Conservation (phyloP, 164 flowering plant species). For the Cinnamomum micranthum region DNA sequence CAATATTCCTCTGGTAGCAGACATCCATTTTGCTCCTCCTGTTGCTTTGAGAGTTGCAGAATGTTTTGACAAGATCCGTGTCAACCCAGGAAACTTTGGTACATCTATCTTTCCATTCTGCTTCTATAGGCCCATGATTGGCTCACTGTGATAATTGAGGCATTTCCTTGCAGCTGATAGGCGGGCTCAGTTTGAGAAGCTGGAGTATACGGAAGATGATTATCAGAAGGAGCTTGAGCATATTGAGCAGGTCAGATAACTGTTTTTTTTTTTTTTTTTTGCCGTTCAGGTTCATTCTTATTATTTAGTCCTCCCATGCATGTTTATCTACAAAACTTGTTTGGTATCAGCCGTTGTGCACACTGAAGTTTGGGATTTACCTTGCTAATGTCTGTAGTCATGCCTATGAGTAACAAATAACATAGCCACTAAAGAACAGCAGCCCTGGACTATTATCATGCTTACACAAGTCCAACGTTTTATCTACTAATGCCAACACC, state of each 20-base stretch:
- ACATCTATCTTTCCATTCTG: conserved; percentile 2
- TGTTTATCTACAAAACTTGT: not conserved
- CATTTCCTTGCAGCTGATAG: conserved; percentile 76
- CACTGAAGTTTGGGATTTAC: not conserved
- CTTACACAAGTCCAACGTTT: not conserved
- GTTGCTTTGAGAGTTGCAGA: conserved; percentile 94
- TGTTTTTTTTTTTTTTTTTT: not conserved
- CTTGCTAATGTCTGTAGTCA: not conserved
- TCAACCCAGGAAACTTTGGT: conserved; percentile 99
- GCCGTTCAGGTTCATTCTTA: not conserved
- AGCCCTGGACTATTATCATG: not conserved
- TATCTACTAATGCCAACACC: not conserved
- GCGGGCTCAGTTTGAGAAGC: conserved; percentile 86
- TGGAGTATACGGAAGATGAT: conserved; percentile 93
- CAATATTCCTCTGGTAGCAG: conserved; percentile 93
- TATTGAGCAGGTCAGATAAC: conserved; percentile 70
- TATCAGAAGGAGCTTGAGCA: conserved; percentile 97
- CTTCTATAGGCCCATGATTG: not conserved
- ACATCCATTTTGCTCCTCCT: conserved; percentile 96
- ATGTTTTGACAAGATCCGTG: conserved; percentile 97
- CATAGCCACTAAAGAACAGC: not conserved
- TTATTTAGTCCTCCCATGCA: not conserved
- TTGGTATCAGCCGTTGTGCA: not conserved
- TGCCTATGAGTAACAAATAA: not conserved
- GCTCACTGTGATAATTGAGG: conserved; percentile 7